A percentile compares a stretch with the other conserved stretches of the same genome.
Conservation (phyloP, 106 monocot genomes). For the Apostasia ramifera region DNA sequence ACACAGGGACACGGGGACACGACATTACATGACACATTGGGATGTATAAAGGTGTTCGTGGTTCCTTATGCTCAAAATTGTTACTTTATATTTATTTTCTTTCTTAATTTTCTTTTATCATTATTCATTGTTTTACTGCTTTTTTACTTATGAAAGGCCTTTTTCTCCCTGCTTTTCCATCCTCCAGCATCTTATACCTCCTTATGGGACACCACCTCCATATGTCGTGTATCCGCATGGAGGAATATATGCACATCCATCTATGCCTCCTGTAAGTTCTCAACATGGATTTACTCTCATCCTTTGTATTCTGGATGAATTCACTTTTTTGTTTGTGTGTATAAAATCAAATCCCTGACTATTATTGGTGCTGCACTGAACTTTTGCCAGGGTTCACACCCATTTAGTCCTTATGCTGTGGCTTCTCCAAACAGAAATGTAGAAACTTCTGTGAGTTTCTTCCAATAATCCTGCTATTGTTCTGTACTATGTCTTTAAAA, state of each 20-base stretch:
- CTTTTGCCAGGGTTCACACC: slow-evolving; percentile 58
- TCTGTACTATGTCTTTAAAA: background rate
- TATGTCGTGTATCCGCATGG: slow-evolving; percentile 95
- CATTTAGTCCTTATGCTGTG: slow-evolving; percentile 76
- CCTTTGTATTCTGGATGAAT: background rate
- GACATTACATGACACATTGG: background rate
- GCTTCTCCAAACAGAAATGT: slow-evolving; percentile 66
- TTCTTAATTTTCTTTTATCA: background rate
- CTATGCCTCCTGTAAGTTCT: slow-evolving; percentile 68
- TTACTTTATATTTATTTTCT: background rate
- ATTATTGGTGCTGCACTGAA: background rate
- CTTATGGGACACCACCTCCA: slow-evolving; percentile 87
- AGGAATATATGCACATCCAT: slow-evolving; percentile 84
- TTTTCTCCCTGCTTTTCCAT: background rate
- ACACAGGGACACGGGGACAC: background rate
- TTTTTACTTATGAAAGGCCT: background rate
- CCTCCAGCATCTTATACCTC: slow-evolving; percentile 66
- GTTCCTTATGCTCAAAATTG: background rate
- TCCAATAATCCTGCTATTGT: background rate
- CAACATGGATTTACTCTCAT: background rate
- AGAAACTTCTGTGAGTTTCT: slow-evolving; percentile 69
- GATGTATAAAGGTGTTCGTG: too few species aligned
- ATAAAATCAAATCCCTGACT: slow-evolving; percentile 1
- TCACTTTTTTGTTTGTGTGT: background rate
- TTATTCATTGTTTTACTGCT: background rate